Evolutionary conservation across 495 filamentous ascomycete species (phyloP), one percentile per base, ranked within the genome.

Genomic region (Podospora anserina): DNA sequence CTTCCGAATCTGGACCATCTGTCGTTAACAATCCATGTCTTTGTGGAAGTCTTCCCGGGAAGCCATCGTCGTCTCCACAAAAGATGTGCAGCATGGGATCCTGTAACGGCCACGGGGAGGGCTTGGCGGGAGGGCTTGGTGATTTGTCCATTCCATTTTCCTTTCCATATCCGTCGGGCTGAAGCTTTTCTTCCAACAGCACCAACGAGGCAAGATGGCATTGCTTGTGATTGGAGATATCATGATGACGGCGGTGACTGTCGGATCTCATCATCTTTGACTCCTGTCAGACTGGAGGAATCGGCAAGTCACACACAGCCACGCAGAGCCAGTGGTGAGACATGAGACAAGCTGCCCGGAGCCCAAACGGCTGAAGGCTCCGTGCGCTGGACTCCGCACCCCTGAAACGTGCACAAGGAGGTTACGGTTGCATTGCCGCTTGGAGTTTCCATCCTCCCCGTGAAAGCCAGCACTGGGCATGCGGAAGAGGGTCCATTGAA

Each of bases 41-140:
- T 56, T 19, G 27, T 68, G 65, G 69, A 68, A 54, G 59, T 54
- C 20, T 66, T 66, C 66, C 68, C 61, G 68, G 68, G 64, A 68
- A 32, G 27, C 1, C 23, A n/a, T 58, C n/a, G 15, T 15, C n/a
- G 65, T 27, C 55, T 44, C 49, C 66, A 54, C 66, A 68, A 56
- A 65, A 28, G 63, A 71, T 70, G 54, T 65, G 61, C 60, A 53
- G 7, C 60, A 62, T 61, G 61, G 65, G 61, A 20, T 64, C 58
- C 32, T 54, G 61, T 27, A 67, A 67, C 65, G 65, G 55, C 39
- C 53, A 67, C 61, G 61, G 61, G 18, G 61, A 49, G 61, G 18
- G 18, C 30, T 32, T 28, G 28, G 27, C 30, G 32, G 27, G 7
- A 4, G 11, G 19, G 61, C 61, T 32, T n/a, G 34, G 34, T 62